phyloP scores from a whole-genome alignment of 805 yeast species.

The Pichia deserticola region DNA sequence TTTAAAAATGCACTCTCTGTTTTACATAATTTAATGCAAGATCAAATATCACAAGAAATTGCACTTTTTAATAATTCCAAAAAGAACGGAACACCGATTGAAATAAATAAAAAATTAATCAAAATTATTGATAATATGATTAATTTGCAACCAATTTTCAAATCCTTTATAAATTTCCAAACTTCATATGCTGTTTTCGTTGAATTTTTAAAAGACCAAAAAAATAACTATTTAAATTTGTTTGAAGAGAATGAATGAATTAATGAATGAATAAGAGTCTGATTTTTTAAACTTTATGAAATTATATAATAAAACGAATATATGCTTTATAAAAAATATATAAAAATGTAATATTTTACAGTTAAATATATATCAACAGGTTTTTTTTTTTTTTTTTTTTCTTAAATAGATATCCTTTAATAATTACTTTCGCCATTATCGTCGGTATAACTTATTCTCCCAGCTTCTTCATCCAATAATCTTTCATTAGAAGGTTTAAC shows the following conservation, averaged over 20 bases:
- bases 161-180: constrained; percentile 43
- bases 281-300: too few relatives aligned
- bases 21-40: constrained; percentile 38
- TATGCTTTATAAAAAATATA: too few relatives aligned
- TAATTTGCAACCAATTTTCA: constrained; percentile 45
- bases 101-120: constrained; percentile 26
- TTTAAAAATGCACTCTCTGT: constrained; percentile 34
- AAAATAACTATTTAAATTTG: constrained; percentile 21
- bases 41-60: constrained; percentile 31
- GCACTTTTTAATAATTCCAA: constrained; percentile 15
- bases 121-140: constrained; percentile 41
- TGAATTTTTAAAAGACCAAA: constrained; percentile 32
- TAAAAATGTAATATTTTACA: too few relatives aligned
- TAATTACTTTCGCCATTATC: not conserved
- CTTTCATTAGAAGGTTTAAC: constrained; percentile 5
- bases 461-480: constrained; percentile 1
- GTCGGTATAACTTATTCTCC: not conserved
- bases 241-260: not conserved
- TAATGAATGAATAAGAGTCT: not conserved
- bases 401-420: too few relatives aligned
- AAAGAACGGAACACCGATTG: not conserved
- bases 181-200: constrained; percentile 44
- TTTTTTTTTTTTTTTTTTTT: not conserved
- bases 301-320: not conserved
- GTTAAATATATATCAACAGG: not conserved